Conservation (phyloP, 345 rosid genomes). For the Excoecaria cochinchinensis region DNA sequence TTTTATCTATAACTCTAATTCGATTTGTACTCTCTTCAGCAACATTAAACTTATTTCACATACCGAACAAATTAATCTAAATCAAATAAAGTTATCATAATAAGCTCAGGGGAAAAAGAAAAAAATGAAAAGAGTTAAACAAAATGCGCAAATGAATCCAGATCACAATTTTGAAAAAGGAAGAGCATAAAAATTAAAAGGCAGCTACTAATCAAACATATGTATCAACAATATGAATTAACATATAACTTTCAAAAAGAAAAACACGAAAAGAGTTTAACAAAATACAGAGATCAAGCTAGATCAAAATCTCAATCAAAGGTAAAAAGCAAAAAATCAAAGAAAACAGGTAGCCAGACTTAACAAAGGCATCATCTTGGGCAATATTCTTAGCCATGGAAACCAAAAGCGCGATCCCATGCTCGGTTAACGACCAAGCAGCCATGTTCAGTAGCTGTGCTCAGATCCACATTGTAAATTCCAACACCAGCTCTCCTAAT, state of each 20-base stretch:
- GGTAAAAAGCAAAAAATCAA: background rate
- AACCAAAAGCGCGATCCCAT: conserved; percentile 17
- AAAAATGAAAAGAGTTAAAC: too few relatives aligned
- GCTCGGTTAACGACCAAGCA: conserved; percentile 28
- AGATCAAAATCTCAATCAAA: background rate
- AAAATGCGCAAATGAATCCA: too few relatives aligned
- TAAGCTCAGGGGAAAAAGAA: too few relatives aligned
- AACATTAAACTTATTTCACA: background rate
- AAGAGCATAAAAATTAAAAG: too few relatives aligned
- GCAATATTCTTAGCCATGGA: conserved; percentile 24
- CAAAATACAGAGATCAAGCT: background rate
- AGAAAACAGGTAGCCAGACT: conserved; percentile 59
- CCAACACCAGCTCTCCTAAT: conserved; percentile 27
- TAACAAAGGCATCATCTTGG: conserved; percentile 36
- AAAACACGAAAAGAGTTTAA: background rate
- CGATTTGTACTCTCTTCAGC: too few relatives aligned
- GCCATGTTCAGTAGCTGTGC: conserved; percentile 24
- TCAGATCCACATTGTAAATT: conserved; percentile 28
- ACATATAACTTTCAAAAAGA: background rate
- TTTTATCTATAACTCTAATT: too few relatives aligned
- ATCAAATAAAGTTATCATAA: background rate
- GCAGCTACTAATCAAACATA: too few relatives aligned
- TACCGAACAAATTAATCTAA: background rate
- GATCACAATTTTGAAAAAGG: too few relatives aligned
- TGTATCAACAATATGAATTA: background rate